phyloP scores from a whole-genome alignment of 257 asterid genomes.

The Penstemon eatonii region DNA sequence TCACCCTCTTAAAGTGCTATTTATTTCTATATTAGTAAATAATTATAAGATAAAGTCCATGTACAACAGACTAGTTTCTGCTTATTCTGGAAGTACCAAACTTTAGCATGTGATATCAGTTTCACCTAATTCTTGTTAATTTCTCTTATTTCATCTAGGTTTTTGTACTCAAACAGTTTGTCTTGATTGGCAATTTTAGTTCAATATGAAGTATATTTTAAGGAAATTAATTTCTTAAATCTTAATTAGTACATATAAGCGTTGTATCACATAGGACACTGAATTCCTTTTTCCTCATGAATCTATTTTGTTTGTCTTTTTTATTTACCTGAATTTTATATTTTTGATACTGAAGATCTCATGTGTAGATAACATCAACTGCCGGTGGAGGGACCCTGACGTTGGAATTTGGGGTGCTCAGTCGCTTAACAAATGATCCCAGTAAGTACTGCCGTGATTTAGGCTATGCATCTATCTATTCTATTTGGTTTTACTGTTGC shows the following conservation, averaged over 20 bases:
- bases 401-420: slow-evolving; percentile 93
- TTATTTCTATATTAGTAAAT: slow-evolving; percentile 23
- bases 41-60: slow-evolving; percentile 8
- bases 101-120: slow-evolving; percentile 6
- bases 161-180: slow-evolving; percentile 9
- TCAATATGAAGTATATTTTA: background rate
- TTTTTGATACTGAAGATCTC: slow-evolving; percentile 28
- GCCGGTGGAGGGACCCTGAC: slow-evolving; percentile 99
- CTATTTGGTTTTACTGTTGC: too few relatives aligned
- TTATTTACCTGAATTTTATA: background rate
- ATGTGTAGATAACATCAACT: slow-evolving; percentile 84
- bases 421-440: slow-evolving; percentile 91
- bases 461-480: too few relatives aligned
- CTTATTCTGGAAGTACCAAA: slow-evolving; percentile 16
- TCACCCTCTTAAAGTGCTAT: slow-evolving; percentile 44
- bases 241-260: background rate
- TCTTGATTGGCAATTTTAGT: background rate
- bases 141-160: background rate
- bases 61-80: slow-evolving; percentile 4
- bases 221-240: background rate
- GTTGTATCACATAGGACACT: slow-evolving; percentile 3
- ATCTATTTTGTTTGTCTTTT: slow-evolving; percentile 2
- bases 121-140: background rate
- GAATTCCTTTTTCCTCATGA: slow-evolving; percentile 2
- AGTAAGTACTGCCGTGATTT: slow-evolving; percentile 42